Evolutionary conservation across 441 rosid genomes (phyloP), one percentile per base, ranked within the genome.

Genomic region (Kokia cookei): DNA sequence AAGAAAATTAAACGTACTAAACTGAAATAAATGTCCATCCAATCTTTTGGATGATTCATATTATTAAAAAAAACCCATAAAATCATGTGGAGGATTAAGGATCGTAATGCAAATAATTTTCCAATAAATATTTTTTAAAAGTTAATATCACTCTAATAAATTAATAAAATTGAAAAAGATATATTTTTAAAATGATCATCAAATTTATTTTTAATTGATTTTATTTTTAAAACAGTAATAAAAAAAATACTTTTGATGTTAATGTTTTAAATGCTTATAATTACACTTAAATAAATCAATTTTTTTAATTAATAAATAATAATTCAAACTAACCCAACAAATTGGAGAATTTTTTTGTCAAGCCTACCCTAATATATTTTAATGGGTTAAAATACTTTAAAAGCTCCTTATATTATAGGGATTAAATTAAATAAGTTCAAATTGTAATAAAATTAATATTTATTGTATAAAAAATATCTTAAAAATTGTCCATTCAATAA

Each of bases 1-100:
- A 0, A 27, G 0, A 32, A 32, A 32, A 4, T 32, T 32, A 32
- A 32, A 4, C 0, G 5, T 4, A 32, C 1, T 0, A 3, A 0
- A 0, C 5, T 32, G 1, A 43, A 43, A 43, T 4, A 47, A 12
- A 47, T 47, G 2, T n/a, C 22, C 22, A 19, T 19, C 22, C 22
- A 19, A 19, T 19, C 22, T 19, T 19, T 29, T 32, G 5, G 5
- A 5, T 32, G 35, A 32, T 32, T 32, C 4, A 32, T 32, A 50
- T 50, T n/a, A 15, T 14, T 4, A 13, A 14, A 48, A 3, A 50
- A 15, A 13, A 0, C 1, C 35, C 35, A 32, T 32, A 47, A 47
- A 47, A 1, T 50, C 7, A 7, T 17, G 26, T 53, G 24, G 11
- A 54, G 7, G 27, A n/a, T 54, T 19, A 54, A 54, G 59, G 26